These are phyloP conservation scores for Lactifluus volemus DNA, from an alignment of 768 basidiomycete species.

Conservation along the genomic window DNA sequence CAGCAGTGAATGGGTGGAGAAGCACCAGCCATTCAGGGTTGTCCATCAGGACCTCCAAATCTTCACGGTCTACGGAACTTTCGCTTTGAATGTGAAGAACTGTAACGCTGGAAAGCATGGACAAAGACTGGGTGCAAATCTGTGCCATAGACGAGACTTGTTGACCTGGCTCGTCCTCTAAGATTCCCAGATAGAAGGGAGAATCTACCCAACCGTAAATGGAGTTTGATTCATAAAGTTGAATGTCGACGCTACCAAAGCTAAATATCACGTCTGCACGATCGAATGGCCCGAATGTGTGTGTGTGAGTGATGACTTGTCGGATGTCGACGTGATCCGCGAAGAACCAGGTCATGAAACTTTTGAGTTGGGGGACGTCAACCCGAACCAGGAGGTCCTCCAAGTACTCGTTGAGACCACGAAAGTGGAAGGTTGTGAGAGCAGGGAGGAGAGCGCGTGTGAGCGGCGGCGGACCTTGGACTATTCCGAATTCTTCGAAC, in stretches of 20 bases:
- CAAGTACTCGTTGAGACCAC: not conserved
- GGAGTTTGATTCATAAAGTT: not conserved
- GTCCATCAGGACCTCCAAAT: not conserved
- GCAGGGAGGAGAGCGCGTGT: not conserved
- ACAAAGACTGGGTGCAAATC: not conserved
- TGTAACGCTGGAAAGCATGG: not conserved
- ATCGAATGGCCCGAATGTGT: not conserved
- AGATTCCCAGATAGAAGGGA: not conserved
- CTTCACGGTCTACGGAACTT: not conserved
- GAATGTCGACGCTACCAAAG: not conserved
- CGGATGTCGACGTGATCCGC: not conserved
- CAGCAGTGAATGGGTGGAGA: too few species aligned
- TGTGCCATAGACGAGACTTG: not conserved
- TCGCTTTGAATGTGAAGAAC: too few species aligned
- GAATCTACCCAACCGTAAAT: not conserved
- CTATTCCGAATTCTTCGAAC: not conserved
- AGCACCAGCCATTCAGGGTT: not conserved
- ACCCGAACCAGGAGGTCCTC: not conserved
- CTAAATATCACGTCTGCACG: not conserved
- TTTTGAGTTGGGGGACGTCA: not conserved
- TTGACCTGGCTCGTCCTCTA: too few species aligned
- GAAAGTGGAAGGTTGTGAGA: not conserved
- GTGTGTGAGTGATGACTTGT: not conserved
- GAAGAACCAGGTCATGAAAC: not conserved
- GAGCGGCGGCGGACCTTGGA: not conserved